A percentile compares a stretch with the other conserved stretches of the same genome.
phyloP scores from a whole-genome alignment of 148 eudicot genomes.

The Rhododendron kiyosumense region DNA sequence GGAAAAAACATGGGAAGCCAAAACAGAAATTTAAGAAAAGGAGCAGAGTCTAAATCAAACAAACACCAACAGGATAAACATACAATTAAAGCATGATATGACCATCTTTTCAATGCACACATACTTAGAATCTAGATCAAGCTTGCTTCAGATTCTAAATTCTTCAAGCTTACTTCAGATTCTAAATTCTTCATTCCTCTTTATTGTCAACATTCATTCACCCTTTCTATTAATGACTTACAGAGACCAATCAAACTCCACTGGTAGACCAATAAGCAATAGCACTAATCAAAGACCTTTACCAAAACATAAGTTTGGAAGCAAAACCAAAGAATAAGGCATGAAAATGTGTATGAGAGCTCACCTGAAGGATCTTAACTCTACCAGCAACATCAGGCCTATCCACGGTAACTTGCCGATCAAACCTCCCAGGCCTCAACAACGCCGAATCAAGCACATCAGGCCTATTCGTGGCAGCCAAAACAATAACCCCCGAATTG shows the following conservation, averaged over 20 bases:
- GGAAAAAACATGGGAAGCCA: neutral
- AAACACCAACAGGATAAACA: neutral
- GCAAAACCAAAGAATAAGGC: neutral
- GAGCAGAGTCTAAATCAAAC: neutral
- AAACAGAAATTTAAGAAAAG: neutral
- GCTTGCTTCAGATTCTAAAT: neutral
- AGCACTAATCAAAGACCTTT: neutral
- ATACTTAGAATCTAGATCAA: neutral
- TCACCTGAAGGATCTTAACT: conserved; percentile 95
- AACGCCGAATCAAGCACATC: conserved; percentile 98
- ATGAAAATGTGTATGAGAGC: neutral
- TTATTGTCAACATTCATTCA: neutral
- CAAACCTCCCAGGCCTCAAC: conserved; percentile 99
- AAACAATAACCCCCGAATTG: conserved; percentile 90
- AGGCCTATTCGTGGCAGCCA: conserved; percentile 96
- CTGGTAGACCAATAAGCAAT: neutral
- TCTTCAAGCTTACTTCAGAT: neutral
- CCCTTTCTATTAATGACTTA: neutral
- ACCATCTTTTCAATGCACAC: neutral
- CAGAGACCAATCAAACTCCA: neutral
- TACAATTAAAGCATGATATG: neutral
- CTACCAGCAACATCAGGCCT: conserved; percentile 99
- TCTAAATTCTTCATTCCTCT: neutral
- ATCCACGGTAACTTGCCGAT: conserved; percentile 95
- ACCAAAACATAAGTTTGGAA: neutral